phyloP scores from a whole-genome alignment of 805 yeast species.

The Sugiyamaella boreocaroliniensis region DNA sequence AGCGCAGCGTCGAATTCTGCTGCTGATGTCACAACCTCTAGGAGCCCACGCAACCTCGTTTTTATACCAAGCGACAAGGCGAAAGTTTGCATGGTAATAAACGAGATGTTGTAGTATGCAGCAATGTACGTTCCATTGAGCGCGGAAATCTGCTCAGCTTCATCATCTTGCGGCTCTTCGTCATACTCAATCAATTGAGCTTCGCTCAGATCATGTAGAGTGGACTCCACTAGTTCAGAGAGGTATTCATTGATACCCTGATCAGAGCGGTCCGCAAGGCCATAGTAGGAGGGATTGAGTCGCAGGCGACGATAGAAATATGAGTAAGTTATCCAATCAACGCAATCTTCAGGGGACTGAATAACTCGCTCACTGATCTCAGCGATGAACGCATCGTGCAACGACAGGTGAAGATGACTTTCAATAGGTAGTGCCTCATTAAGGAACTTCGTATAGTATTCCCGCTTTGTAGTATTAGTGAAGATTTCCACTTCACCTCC shows the following conservation, averaged over 20 bases:
- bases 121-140: conserved; percentile 68
- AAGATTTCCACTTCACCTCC: conserved; percentile 46
- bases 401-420: conserved; percentile 51
- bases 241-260: conserved; percentile 72
- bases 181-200: conserved; percentile 58
- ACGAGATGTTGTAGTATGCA: conserved; percentile 61
- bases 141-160: conserved; percentile 42
- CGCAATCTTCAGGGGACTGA: conserved; percentile 68
- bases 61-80: conserved; percentile 43
- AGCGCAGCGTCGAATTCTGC: conserved; percentile 59
- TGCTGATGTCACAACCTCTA: conserved; percentile 62
- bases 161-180: conserved; percentile 34
- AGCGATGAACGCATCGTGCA: conserved; percentile 63
- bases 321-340: conserved; percentile 84
- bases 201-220: conserved; percentile 52
- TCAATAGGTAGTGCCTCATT: conserved; percentile 77
- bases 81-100: conserved; percentile 60
- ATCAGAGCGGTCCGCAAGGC: conserved; percentile 56
- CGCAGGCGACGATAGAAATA: conserved; percentile 76
- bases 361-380: conserved; percentile 68
- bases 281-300: conserved; percentile 83
- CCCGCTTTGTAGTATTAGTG: conserved; percentile 48
- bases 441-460: conserved; percentile 66
- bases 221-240: conserved; percentile 73
- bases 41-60: conserved; percentile 52